These are phyloP conservation scores for Kodamaea arcana DNA, from an alignment of 1,139 yeast genomes.

Conservation along the genomic window DNA sequence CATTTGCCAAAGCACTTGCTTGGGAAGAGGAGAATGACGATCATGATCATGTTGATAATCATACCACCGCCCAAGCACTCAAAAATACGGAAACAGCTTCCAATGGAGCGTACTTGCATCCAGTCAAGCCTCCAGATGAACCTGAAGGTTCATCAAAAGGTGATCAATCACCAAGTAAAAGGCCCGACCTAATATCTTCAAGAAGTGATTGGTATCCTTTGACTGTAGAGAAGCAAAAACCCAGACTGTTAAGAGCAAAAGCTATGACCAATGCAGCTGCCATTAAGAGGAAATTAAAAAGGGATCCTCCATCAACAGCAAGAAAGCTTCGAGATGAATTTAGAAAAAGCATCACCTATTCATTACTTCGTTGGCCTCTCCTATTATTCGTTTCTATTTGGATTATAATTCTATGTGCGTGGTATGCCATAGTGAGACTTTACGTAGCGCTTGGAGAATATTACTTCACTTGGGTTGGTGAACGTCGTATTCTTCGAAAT, in stretches of 20 bases:
- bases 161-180: too few relatives aligned
- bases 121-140: conserved; percentile 12
- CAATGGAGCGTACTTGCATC: background rate
- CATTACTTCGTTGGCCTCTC: conserved; percentile 63
- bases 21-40: conserved; percentile 32
- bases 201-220: conserved; percentile 70
- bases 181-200: conserved; percentile 50
- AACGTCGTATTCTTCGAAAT: conserved; percentile 47
- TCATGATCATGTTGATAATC: conserved; percentile 2
- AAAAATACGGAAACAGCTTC: background rate
- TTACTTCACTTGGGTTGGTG: conserved; percentile 56
- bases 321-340: conserved; percentile 27
- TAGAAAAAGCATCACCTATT: conserved; percentile 46
- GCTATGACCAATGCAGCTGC: background rate
- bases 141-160: too few relatives aligned
- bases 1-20: conserved; percentile 38
- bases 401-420: conserved; percentile 46
- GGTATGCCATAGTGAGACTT: conserved; percentile 53
- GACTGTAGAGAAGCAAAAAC: conserved; percentile 16
- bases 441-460: conserved; percentile 66
- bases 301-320: conserved; percentile 3
- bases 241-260: conserved; percentile 9
- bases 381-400: conserved; percentile 49
- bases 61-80: background rate
- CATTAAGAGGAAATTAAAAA: conserved; percentile 9